Conservation (phyloP, 140 eudicot species). For the Ambrosia hybrid region DNA sequence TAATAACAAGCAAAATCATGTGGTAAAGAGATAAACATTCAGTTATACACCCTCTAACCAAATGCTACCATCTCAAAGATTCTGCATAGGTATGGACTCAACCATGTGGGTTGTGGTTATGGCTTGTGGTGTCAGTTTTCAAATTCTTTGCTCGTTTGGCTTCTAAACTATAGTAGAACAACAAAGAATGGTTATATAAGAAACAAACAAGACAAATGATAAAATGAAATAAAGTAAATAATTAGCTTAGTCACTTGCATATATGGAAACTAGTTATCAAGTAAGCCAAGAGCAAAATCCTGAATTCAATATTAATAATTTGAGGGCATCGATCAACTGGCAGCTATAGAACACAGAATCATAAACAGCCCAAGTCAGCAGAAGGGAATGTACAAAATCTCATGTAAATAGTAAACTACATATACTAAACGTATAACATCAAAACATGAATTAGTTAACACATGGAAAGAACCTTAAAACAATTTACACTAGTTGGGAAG, state of each 20-base stretch:
- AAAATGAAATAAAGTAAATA: not conserved
- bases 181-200: no score
- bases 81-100: constrained; percentile 9
- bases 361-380: not conserved
- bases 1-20: not conserved
- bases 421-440: not conserved
- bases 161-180: no score
- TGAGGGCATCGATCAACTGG: no score
- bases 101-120: not conserved
- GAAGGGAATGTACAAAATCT: not conserved
- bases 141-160: no score
- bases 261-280: not conserved
- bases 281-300: not conserved
- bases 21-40: no score
- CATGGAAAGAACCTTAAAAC: no score
- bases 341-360: not conserved
- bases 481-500: no score
- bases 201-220: no score
- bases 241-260: not conserved
- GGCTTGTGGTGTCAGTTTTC: not conserved
- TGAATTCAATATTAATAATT: no score
- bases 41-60: no score
- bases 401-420: not conserved
- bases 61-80: no score
- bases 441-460: not conserved